These are phyloP conservation scores for Globisporangium canariense DNA, from an alignment of 352 stramenopile species.

Conservation along the genomic window DNA sequence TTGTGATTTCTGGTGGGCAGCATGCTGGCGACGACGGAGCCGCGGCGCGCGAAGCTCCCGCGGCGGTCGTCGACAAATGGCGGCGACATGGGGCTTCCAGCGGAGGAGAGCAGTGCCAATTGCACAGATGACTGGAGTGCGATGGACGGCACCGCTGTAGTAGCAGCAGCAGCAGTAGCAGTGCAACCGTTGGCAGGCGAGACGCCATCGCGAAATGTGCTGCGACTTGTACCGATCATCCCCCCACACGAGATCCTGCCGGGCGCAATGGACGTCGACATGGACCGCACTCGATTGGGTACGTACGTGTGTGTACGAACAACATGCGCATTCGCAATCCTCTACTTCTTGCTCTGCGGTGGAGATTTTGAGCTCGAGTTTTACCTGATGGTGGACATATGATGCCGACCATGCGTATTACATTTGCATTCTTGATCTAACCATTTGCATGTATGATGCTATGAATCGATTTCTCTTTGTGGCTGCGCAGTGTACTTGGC, in stretches of 20 bases:
- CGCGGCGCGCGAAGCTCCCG: background rate
- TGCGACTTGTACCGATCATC: slow-evolving; percentile 23
- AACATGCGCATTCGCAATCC: too few relatives aligned
- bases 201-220: background rate
- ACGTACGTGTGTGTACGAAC: background rate
- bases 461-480: background rate
- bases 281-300: slow-evolving; percentile 34
- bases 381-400: background rate
- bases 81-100: background rate
- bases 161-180: background rate
- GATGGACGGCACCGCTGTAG: background rate
- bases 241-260: slow-evolving; percentile 17
- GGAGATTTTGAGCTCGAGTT: background rate
- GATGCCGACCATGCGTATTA: background rate
- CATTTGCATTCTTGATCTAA: background rate
- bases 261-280: slow-evolving; percentile 25
- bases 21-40: slow-evolving; percentile 3
- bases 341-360: too few relatives aligned
- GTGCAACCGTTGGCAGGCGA: background rate
- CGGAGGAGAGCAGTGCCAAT: background rate
- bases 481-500: slow-evolving; percentile 33
- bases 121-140: background rate
- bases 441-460: background rate
- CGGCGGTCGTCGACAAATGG: background rate
- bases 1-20: background rate